Evolutionary conservation across 2,329 filamentous ascomycete species (phyloP).

Genomic region (Fusarium lateritium): DNA sequence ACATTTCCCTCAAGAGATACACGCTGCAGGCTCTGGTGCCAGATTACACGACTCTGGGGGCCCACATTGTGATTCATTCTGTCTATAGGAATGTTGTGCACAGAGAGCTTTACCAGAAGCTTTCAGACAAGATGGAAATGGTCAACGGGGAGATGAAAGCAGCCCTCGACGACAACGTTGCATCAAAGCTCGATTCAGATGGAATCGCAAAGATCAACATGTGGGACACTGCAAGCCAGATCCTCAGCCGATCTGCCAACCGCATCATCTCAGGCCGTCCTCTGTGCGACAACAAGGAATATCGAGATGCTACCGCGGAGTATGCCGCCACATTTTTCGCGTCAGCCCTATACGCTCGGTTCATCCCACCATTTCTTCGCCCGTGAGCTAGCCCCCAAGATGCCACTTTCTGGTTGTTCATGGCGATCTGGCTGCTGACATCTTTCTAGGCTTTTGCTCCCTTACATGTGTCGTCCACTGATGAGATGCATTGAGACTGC

Average conservation of each 20-base stretch:
- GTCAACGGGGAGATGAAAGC: constrained; percentile 32
- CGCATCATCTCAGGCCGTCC: constrained; percentile 34
- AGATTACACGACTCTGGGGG: constrained; percentile 26
- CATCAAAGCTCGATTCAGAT: constrained; percentile 12
- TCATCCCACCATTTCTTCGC: constrained; percentile 33
- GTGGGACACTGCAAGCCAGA: constrained; percentile 29
- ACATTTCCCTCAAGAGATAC: constrained; percentile 35
- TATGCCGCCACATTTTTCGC: constrained; percentile 33
- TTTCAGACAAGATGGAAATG: constrained; percentile 26
- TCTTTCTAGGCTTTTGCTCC: constrained; percentile 12
- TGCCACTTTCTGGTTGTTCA: accelerated
- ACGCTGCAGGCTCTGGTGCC: constrained; percentile 28
- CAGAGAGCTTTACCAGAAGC: constrained; percentile 30
- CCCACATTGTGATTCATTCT: constrained; percentile 29
- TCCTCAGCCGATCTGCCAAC: constrained; percentile 34
- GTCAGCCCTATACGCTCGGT: constrained; percentile 29
- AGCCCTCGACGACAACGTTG: constrained; percentile 19
- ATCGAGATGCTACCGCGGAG: constrained; percentile 28
- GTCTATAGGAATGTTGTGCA: constrained; percentile 35
- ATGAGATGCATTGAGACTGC: constrained; percentile 31
- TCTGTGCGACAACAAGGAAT: constrained; percentile 30
- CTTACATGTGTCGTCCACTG: constrained; percentile 31
- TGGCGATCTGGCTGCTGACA: neutral
- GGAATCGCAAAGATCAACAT: constrained; percentile 25
- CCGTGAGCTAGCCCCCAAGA: constrained; percentile 10